Base-by-base conservation (phyloP, 805 yeast species). In the Ogataea siamensis region DNA sequence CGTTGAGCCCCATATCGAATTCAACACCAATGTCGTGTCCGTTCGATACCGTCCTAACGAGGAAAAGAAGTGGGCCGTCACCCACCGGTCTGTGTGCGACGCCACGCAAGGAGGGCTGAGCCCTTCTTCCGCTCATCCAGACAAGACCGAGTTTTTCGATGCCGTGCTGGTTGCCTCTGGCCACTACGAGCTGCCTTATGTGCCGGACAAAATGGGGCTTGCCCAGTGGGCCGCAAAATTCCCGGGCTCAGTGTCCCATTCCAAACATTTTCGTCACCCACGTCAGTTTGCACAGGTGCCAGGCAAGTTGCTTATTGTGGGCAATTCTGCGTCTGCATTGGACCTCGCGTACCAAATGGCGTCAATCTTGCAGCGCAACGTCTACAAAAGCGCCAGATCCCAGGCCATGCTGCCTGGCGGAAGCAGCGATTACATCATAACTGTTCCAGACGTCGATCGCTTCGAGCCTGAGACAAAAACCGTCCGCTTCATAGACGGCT, bases 241-340 rank as follows among this genome's bases (percentile, higher is more conserved):
- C 48, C 83, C 83, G 1, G 68, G 59, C 1, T 64, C 73, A 2
- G 59, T 83, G 2, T 49, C 66, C 3, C 91, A 84, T 58, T 71
- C 88, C n/a, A 78, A 78, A 46, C 58, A 68, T 22, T 83, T 67
- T 52, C 70, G 80, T 42, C 58, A 58, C 11, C 71, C 78, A 0
- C 65, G 66, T 2, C 68, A 64, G 55, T 73, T 55, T 44, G 52
- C 52, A 5, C 62, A 66, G 25, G 60, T 64, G 25, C 68, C 60
- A 26, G 58, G 62, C 14, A 45, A 53, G 11, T 76, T 81, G n/a
- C 57, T 86, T 28, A 71, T 85, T 4, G 76, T 87, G n/a, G 95
- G 95, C 0, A 81, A 78, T 48, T 78, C 81, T 3, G 81, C 89
- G 2, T 77, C 87, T 26, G 94, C 87, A 7, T 71, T 76, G 9